Base-by-base conservation (phyloP, 129 eudicot genomes). In the Tagetes patula region DNA sequence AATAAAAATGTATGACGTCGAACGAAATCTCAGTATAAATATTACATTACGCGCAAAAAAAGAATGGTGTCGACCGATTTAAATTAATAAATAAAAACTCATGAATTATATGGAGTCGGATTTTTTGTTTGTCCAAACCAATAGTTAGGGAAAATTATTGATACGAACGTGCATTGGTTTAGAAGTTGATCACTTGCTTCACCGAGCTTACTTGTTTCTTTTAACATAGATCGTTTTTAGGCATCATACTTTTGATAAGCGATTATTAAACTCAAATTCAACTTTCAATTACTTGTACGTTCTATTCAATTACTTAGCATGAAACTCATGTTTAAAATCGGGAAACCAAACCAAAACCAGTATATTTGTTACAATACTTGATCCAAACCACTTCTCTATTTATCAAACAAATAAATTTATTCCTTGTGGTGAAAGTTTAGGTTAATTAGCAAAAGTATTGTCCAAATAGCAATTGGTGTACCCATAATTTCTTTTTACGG, bases 51-150 rank as follows among this genome's bases (percentile, higher is more conserved):
- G 27, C 27, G 27, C 27, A 20, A 20, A 20, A 20, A 20, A 20
- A 20, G 27, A 20, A 20, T 20, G 27, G 27, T 20, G 27, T 20
- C 27, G 27, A 20, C 27, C 27, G 27, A 20, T 20, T 20, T 20
- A 20, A 20, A 20, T 20, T 20, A 20, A 20, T 20, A 20, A 20
- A 20, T 20, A 20, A 20, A 20, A 20, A 42, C 46, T 42, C 9
- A 1, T 5, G 46, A 9, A 42, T 42, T 42, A 42, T 9, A 46
- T 10, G 12, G 3, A 38, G 45, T 41, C 38, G 27, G 37, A n/a
- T 66, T 41, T 56, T 36, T 76, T 53, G 56, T 76, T 67, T 45
- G 47, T 31, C 74, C 69, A 67, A 75, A 75, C 79, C 39, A 56
- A 41, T 32, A 52, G 63, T 67, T 54, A 66, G 73, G 67, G 39